Percentiles rank a stretch among this genome's conserved stretches.
These are phyloP conservation scores for Rhynchosporium secalis DNA, from an alignment of 2,329 filamentous ascomycete genomes.

Conservation along the genomic window DNA sequence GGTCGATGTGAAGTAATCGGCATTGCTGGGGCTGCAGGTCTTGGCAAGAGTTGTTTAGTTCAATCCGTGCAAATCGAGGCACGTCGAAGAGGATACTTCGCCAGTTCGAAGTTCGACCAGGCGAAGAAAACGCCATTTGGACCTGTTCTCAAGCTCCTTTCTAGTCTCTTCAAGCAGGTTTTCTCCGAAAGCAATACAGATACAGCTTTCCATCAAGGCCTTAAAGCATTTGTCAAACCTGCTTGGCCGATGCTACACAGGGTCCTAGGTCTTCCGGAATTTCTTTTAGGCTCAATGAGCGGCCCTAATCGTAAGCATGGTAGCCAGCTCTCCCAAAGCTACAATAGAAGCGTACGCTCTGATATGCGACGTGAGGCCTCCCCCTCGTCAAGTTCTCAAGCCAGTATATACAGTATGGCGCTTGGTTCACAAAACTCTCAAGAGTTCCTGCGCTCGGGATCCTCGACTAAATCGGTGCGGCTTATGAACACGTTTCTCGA, in stretches of 20 bases:
- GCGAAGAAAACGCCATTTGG: conserved; percentile 62
- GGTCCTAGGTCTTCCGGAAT: conserved; percentile 66
- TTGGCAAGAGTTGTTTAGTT: conserved; percentile 66
- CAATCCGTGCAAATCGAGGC: conserved; percentile 63
- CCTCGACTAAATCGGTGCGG: conserved; percentile 65
- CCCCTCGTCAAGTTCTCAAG: conserved; percentile 33
- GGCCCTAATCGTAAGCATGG: conserved; percentile 21
- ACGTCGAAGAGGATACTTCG: conserved; percentile 62
- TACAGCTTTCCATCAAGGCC: conserved; percentile 59
- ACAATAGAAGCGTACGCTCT: conserved; percentile 36
- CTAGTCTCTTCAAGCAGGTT: conserved; percentile 66
- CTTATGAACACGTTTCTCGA: conserved; percentile 88
- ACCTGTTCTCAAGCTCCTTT: conserved; percentile 63
- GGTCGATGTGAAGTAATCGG: conserved; percentile 65
- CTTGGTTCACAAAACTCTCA: conserved; percentile 54
- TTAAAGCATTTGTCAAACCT: conserved; percentile 63
- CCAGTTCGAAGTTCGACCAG: conserved; percentile 66
- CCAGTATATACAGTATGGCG: conserved; percentile 31
- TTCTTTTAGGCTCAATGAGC: conserved; percentile 53
- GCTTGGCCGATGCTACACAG: conserved; percentile 65
- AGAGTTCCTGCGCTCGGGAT: conserved; percentile 59
- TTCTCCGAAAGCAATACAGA: conserved; percentile 67
- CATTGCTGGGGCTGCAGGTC: conserved; percentile 60
- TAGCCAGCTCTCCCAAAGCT: conserved; percentile 29
- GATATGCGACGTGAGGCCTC: conserved; percentile 37